These are phyloP conservation scores for Colletotrichum limetticola DNA, from an alignment of 2,329 filamentous ascomycete species.

Conservation along the genomic window DNA sequence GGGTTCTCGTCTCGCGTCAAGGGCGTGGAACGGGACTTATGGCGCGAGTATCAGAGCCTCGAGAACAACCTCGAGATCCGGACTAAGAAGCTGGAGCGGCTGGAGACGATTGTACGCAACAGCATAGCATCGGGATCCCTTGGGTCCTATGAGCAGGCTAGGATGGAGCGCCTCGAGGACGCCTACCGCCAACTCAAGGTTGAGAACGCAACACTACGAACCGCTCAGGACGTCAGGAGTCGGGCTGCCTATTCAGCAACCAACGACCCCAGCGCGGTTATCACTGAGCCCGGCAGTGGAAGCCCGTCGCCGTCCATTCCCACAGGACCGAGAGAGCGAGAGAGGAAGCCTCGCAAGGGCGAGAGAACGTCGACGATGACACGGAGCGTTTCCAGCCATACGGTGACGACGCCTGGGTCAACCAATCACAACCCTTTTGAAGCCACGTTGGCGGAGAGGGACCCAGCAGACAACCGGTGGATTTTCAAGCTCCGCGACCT, in stretches of 20 bases:
- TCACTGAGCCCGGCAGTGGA: slow-evolving; percentile 48
- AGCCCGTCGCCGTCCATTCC: slow-evolving; percentile 66
- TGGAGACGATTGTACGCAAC: slow-evolving; percentile 83
- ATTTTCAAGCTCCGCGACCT: slow-evolving; percentile 86
- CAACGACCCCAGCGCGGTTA: slow-evolving; percentile 49
- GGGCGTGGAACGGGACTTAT: slow-evolving; percentile 87
- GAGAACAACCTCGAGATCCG: slow-evolving; percentile 84
- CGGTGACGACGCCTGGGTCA: slow-evolving; percentile 25
- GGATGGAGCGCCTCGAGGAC: slow-evolving; percentile 67
- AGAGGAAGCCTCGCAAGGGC: slow-evolving; percentile 37
- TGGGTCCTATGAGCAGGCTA: slow-evolving; percentile 55
- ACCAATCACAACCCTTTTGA: slow-evolving; percentile 32
- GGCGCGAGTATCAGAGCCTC: slow-evolving; percentile 88
- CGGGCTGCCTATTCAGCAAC: slow-evolving; percentile 55
- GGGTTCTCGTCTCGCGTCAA: slow-evolving; percentile 85
- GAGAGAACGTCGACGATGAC: slow-evolving; percentile 43
- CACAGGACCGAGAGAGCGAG: slow-evolving; percentile 60
- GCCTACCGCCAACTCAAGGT: slow-evolving; percentile 72
- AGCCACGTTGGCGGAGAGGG: slow-evolving; percentile 45
- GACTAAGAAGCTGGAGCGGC: slow-evolving; percentile 85
- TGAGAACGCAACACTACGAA: slow-evolving; percentile 76
- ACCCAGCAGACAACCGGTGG: slow-evolving; percentile 76
- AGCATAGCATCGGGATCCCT: slow-evolving; percentile 63
- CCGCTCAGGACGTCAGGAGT: slow-evolving; percentile 68
- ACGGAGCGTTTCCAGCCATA: slow-evolving; percentile 40